Conservation (phyloP, 139 green algal genomes). For the Closterium sp. region DNA sequence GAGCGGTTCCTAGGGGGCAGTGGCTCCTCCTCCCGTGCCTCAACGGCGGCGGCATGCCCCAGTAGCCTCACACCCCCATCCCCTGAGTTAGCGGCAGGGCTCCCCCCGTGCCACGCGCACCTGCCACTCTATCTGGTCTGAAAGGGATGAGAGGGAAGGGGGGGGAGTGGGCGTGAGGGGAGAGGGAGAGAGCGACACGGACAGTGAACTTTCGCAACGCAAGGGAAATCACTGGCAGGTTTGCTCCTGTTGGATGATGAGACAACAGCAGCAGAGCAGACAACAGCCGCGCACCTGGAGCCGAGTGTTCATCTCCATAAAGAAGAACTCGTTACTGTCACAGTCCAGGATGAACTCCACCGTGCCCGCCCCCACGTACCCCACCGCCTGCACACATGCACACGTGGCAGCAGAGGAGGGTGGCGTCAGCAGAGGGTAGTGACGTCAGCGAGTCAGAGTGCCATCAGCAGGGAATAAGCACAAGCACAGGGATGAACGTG, state of each 20-base stretch:
- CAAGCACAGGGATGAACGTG: too few species aligned
- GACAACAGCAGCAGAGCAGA: too few species aligned
- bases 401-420: too few species aligned
- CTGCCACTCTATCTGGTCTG: not conserved
- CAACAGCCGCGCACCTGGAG: conserved; percentile 59
- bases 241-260: too few species aligned
- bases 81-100: too few species aligned
- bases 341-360: conserved; percentile 95
- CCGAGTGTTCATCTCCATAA: conserved; percentile 97
- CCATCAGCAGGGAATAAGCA: too few species aligned
- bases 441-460: too few species aligned
- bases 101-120: not conserved
- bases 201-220: not conserved
- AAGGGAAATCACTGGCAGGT: too few species aligned
- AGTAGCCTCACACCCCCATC: too few species aligned
- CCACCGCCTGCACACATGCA: conserved; percentile 61
- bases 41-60: too few species aligned
- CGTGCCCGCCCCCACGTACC: conserved; percentile 79
- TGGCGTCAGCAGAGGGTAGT: too few species aligned
- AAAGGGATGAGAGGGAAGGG: not conserved
- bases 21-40: not conserved
- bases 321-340: conserved; percentile 71
- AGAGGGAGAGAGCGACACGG: too few species aligned
- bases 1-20: not conserved
- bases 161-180: not conserved